Percentiles rank a stretch among this genome's conserved stretches.
These are phyloP conservation scores for Nyctanthes arbortristis DNA, from an alignment of 257 asterid species.

Conservation along the genomic window DNA sequence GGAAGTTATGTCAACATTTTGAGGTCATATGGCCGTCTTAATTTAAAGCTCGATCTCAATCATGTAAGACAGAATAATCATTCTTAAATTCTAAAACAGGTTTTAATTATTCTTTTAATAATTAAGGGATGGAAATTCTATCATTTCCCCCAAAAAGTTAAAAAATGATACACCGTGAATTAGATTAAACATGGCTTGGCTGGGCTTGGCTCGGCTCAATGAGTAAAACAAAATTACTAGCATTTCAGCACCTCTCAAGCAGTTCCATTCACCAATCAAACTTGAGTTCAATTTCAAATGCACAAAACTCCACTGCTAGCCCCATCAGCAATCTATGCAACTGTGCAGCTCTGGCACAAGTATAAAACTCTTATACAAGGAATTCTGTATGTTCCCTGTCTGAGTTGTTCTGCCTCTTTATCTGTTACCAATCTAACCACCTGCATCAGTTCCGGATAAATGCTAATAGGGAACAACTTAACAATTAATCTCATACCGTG, in stretches of 20 bases:
- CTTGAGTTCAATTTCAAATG: neutral
- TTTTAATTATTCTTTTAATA: neutral
- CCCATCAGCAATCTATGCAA: slow-evolving; percentile 5
- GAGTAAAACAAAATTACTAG: neutral
- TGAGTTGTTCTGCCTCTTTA: neutral
- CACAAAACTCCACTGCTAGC: neutral
- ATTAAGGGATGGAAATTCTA: neutral
- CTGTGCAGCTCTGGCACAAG: neutral
- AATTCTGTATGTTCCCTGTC: neutral
- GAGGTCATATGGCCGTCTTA: neutral
- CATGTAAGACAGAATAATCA: slow-evolving; percentile 1
- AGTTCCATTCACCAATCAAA: neutral
- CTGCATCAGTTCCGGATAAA: neutral
- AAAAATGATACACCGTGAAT: neutral
- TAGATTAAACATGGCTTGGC: too few species aligned
- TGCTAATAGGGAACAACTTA: neutral
- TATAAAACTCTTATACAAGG: neutral
- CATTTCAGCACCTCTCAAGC: neutral
- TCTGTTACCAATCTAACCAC: slow-evolving; percentile 3
- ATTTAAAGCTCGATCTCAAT: neutral
- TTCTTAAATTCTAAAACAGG: neutral
- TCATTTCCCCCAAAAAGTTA: neutral
- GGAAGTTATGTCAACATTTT: neutral
- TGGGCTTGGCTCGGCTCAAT: neutral
- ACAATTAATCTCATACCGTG: neutral